Evolutionary conservation across 164 flowering plant genomes (phyloP), one percentile per base, ranked within the genome.

Genomic region (Vitis amurensis): DNA sequence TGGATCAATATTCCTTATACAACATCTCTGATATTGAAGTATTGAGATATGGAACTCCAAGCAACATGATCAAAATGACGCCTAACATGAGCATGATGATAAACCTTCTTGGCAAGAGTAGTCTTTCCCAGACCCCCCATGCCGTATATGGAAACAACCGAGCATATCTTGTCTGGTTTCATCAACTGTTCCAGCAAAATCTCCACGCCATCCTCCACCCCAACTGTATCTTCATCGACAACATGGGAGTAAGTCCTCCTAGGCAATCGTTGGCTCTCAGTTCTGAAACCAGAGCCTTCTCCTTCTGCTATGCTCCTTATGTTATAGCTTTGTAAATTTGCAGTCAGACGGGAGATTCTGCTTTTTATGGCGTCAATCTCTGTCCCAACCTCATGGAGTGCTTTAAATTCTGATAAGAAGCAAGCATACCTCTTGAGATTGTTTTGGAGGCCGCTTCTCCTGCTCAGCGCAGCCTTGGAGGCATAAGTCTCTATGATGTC

Each of bases 91-190:
- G 4, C 15, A 19, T 66, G 60, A 17, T 66, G 58, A 55, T 55
- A 77, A 15, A 70, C 12, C 59, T 77, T 67, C 16, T 50, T 66
- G 0, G 80, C 80, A 0, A 77, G 74, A 16, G 80, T 72, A 13
- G 80, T 77, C 53, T 77, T 77, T 3, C 80, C 80, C 0, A 73
- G 11, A 16, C 80, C 80, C 9, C 74, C 77, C 77, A 73, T 77
- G 3, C 80, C 80, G 1, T 16, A 50, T 3, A 73, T 69, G 1
- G 76, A 77, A 31, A 73, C 30, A 29, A 30, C 63, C 3, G 15
- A 10, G 31, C 55, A 16, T 15, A 64, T n/a, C 6, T 12, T 14
- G 1, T 57, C 67, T 0, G 14, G 17, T 2, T n/a, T 27, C 12
- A 59, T 59, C 27, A 71, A 52, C 23, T 52, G 11, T 2, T 2